Evolutionary conservation across 805 yeast genomes (phyloP).

Genomic region (Lachancea dasiensis): DNA sequence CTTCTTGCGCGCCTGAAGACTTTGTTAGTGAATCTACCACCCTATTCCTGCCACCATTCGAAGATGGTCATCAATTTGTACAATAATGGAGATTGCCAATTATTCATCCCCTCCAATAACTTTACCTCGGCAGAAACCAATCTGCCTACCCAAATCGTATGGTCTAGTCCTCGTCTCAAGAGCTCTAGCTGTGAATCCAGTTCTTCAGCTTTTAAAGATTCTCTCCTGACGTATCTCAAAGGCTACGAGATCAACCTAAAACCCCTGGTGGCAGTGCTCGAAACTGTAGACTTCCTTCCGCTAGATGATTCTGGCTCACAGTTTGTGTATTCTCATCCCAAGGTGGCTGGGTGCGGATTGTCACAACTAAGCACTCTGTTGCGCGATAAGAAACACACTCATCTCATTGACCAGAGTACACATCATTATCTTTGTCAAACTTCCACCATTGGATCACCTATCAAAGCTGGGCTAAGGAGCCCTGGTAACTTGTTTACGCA

Average conservation of each 20-base stretch:
- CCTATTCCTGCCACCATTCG: conserved; percentile 53
- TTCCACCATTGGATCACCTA: conserved; percentile 29
- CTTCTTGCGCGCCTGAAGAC: conserved; percentile 4
- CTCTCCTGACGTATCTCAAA: conserved; percentile 40
- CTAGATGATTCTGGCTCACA: conserved; percentile 39
- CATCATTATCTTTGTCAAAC: conserved; percentile 32
- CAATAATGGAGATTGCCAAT: conserved; percentile 39
- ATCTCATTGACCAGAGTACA: conserved; percentile 8
- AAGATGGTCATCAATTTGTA: conserved; percentile 59
- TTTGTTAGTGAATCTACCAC: conserved; percentile 31
- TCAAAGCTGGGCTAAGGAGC: conserved; percentile 10
- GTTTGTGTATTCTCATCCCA: conserved; percentile 51
- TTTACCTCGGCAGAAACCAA: conserved; percentile 48
- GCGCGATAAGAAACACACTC: conserved; percentile 22
- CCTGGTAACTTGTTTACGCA: conserved; percentile 22
- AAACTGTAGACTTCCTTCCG: conserved; percentile 38
- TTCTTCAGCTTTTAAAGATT: conserved; percentile 37
- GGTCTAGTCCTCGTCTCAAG: conserved; percentile 48
- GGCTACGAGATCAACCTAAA: conserved; percentile 33
- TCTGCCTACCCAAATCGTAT: conserved; percentile 58
- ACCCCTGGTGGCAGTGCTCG: conserved; percentile 24
- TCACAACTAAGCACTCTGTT: conserved; percentile 13
- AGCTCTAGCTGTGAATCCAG: not conserved
- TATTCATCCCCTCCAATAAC: conserved; percentile 57
- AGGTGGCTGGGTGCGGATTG: conserved; percentile 23